Percentiles rank a stretch among this genome's conserved stretches.
Evolutionary conservation across 129 eudicot species (phyloP).

Genomic region (Heracleum sosnowskyi): DNA sequence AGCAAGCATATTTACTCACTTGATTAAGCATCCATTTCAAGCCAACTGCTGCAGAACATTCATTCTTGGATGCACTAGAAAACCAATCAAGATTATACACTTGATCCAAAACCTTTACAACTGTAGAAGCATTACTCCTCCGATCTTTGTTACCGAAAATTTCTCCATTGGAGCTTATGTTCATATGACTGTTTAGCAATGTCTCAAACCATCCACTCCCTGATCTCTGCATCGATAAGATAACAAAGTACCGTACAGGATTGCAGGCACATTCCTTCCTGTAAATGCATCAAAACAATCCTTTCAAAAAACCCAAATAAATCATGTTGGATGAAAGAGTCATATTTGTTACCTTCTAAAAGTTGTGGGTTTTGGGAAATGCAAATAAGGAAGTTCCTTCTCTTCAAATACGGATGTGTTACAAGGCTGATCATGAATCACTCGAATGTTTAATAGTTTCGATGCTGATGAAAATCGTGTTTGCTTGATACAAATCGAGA

Average conservation of each 20-base stretch:
- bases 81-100: constrained; percentile 56
- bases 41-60: constrained; percentile 60
- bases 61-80: constrained; percentile 52
- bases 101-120: constrained; percentile 30
- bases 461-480: constrained; percentile 6
- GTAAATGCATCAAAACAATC: constrained; percentile 1
- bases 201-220: constrained; percentile 75
- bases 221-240: constrained; percentile 56
- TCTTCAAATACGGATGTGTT: constrained; percentile 6
- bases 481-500: constrained; percentile 31
- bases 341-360: constrained; percentile 15
- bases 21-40: constrained; percentile 72
- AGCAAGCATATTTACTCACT: constrained; percentile 16
- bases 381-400: constrained; percentile 16
- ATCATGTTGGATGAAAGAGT: not conserved
- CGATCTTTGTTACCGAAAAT: constrained; percentile 38
- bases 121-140: constrained; percentile 34
- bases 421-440: constrained; percentile 19
- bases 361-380: constrained; percentile 17
- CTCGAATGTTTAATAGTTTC: constrained; percentile 18
- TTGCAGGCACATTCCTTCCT: constrained; percentile 39
- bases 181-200: constrained; percentile 44
- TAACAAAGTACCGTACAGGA: constrained; percentile 50
- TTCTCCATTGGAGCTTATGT: constrained; percentile 52
- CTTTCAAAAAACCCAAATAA: not conserved